A percentile compares a stretch with the other conserved stretches of the same genome.
phyloP scores from a whole-genome alignment of 805 yeast species.

The Wickerhamomyces mucosus region DNA sequence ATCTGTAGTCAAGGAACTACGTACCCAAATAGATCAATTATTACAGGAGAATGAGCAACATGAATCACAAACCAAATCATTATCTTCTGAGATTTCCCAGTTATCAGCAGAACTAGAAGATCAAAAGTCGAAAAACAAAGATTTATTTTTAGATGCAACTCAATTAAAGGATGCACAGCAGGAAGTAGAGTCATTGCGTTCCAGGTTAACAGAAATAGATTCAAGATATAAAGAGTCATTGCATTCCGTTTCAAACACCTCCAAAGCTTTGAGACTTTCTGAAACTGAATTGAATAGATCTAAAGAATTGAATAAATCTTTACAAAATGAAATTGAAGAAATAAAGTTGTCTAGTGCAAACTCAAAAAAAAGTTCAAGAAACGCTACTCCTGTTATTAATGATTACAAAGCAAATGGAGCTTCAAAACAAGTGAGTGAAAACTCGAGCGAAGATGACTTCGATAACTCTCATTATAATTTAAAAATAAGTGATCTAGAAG shows the following conservation, averaged over 20 bases:
- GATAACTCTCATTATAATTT: slow-evolving; percentile 54
- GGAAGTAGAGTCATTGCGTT: slow-evolving; percentile 21
- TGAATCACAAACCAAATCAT: slow-evolving; percentile 22
- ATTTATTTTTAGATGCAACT: not conserved
- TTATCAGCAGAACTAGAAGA: slow-evolving; percentile 13
- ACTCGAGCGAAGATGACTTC: slow-evolving; percentile 21
- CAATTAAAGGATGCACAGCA: slow-evolving; percentile 3
- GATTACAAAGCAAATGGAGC: slow-evolving; percentile 16
- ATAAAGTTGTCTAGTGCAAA: slow-evolving; percentile 43
- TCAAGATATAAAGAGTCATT: slow-evolving; percentile 66
- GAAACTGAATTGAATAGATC: slow-evolving; percentile 62
- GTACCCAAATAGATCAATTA: slow-evolving; percentile 47
- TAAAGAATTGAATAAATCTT: slow-evolving; percentile 42
- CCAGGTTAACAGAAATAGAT: slow-evolving; percentile 30
- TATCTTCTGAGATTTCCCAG: slow-evolving; percentile 25
- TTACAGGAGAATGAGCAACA: slow-evolving; percentile 36
- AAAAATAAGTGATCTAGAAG: slow-evolving; percentile 74
- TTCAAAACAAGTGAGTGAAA: slow-evolving; percentile 23
- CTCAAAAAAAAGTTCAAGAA: slow-evolving; percentile 19
- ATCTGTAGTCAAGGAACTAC: slow-evolving; percentile 26
- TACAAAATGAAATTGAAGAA: slow-evolving; percentile 62
- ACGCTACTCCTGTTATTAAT: slow-evolving; percentile 16
- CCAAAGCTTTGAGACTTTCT: slow-evolving; percentile 62
- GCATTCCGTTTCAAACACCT: slow-evolving; percentile 63
- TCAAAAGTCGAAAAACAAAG: slow-evolving; percentile 2